phyloP scores from a whole-genome alignment of 2,329 filamentous ascomycete species.

The Talaromyces sp. region DNA sequence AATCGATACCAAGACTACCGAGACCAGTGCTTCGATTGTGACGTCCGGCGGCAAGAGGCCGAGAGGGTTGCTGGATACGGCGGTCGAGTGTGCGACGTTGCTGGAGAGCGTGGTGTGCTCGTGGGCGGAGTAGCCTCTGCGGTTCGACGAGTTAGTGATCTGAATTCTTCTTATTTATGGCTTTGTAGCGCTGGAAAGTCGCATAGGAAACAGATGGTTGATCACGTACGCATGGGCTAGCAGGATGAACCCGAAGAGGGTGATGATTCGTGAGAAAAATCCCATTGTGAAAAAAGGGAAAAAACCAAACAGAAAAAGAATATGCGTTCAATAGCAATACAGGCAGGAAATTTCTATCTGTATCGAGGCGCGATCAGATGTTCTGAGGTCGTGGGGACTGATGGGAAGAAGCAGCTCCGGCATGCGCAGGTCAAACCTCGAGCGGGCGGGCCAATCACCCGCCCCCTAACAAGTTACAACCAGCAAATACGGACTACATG shows the following conservation, averaged over 20 bases:
- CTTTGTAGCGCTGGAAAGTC: neutral
- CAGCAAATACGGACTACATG: neutral
- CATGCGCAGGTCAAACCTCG: neutral
- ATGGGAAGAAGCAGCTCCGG: neutral
- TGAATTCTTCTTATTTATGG: neutral
- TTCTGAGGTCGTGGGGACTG: neutral
- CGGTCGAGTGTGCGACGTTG: conserved; percentile 41
- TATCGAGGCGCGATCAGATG: neutral
- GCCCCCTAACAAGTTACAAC: neutral
- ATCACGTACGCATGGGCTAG: conserved; percentile 76
- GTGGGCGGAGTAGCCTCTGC: conserved; percentile 90
- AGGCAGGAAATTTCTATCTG: neutral
- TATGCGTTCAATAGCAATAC: neutral
- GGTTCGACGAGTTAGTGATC: neutral
- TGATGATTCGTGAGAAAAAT: conserved; percentile 65
- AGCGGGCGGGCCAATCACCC: neutral
- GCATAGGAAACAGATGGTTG: neutral
- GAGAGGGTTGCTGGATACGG: conserved; percentile 41
- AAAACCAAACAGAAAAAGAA: neutral
- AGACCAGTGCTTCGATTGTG: conserved; percentile 74
- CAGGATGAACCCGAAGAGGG: conserved; percentile 69
- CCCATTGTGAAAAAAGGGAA: conserved; percentile 50
- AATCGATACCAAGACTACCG: conserved; percentile 72
- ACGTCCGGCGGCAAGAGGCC: conserved; percentile 62
- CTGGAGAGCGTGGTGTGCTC: conserved; percentile 77